phyloP scores from a whole-genome alignment of 106 monocot species.

The Acorus calamus region DNA sequence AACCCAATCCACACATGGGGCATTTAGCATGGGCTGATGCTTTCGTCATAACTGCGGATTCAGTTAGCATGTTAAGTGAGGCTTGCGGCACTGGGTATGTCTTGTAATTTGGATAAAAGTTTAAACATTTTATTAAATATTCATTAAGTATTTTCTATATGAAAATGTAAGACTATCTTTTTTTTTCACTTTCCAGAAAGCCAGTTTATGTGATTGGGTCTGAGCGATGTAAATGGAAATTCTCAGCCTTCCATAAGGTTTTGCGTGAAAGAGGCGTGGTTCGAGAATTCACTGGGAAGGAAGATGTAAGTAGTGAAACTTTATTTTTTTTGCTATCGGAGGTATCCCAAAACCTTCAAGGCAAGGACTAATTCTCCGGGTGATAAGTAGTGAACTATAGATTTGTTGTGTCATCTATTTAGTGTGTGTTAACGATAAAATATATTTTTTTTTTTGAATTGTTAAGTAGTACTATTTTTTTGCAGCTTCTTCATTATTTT shows the following conservation, averaged over 20 bases:
- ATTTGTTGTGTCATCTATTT: too few species aligned
- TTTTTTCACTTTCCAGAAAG: constrained; percentile 37
- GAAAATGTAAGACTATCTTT: neutral
- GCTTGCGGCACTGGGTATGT: constrained; percentile 96
- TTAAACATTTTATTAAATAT: neutral
- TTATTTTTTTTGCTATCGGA: neutral
- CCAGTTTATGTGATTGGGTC: constrained; percentile 93
- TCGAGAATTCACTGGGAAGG: constrained; percentile 76
- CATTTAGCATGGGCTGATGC: constrained; percentile 99
- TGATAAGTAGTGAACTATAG: neutral
- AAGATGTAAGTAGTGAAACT: constrained; percentile 56
- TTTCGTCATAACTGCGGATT: constrained; percentile 91
- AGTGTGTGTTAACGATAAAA: too few species aligned
- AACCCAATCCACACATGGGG: constrained; percentile 90
- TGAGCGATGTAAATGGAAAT: constrained; percentile 93
- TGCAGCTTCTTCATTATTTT: too few species aligned
- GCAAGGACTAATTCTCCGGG: too few species aligned
- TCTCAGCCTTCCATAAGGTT: constrained; percentile 79
- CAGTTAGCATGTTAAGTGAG: constrained; percentile 93
- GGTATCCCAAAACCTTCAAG: too few species aligned
- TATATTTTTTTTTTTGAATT: too few species aligned
- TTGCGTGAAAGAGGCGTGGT: constrained; percentile 60
- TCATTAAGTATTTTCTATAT: neutral
- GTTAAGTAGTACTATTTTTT: too few species aligned
- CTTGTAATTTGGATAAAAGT: neutral